Base-by-base conservation (phyloP, 805 yeast species). In the Yarrowia sp. region DNA sequence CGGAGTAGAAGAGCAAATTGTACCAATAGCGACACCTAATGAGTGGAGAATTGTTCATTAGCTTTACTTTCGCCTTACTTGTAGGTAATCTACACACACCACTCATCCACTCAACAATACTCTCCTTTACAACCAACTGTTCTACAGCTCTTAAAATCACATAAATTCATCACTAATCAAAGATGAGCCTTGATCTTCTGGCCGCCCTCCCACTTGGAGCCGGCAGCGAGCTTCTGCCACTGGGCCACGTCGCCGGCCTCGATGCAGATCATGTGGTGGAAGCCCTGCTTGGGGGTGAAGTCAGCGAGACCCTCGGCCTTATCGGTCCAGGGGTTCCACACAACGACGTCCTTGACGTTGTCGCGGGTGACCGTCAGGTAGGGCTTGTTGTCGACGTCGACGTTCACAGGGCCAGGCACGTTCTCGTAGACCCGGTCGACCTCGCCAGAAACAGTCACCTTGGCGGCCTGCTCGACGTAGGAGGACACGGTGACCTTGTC, bases 321-420 rank as follows among this genome's bases (percentile, higher is more conserved):
- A 62, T 87, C 81, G 66, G 82, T 78, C 99, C 98, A 94, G 35
- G 99, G 99, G 74, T 94, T 94, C 99, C 99, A 94, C 62, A 94
- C 97, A 53, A 94, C 98, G 33, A 81, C 76, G 66, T 84, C 88
- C 32, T 78, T 80, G 41, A 89, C 77, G 68, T 86, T 86, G 14
- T 75, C 76, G 70, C 96, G 80, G 61, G 81, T 77, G 33, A 93
- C 73, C 41, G 88, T 84, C 71, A 86, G 87, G 53, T 84, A 72
- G 7, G 90, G 92, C 65, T 83, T 80, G 47, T 93, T 94, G 62
- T 81, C 79, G 63, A 83, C 85, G 51, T 86, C 84, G 59, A 92
- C 85, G 70, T 87, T 90, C 38, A 89, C 76, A 5, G 75, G 76
- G 21, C 76, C 74, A 22, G 81, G 76, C 9, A 68, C 84, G 16